A percentile compares a stretch with the other conserved stretches of the same genome.
Conservation (phyloP, 2,329 filamentous ascomycete genomes). For the Lasiodiplodia theobromae region DNA sequence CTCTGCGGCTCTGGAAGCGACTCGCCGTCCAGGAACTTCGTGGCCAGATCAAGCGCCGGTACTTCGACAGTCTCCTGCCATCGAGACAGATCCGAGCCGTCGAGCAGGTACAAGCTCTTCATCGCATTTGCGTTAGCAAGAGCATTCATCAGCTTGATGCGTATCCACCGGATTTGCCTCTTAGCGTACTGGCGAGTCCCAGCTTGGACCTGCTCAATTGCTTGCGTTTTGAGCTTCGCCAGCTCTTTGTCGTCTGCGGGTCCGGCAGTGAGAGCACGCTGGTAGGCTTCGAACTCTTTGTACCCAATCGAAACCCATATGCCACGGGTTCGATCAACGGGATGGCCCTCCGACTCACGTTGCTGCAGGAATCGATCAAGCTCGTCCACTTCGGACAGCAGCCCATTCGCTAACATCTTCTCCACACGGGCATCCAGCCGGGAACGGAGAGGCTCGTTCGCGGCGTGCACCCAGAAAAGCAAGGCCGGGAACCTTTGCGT, state of each 20-base stretch:
- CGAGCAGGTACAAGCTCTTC: constrained; percentile 75
- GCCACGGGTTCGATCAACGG: constrained; percentile 76
- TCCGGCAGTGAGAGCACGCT: constrained; percentile 47
- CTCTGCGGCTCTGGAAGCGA: constrained; percentile 60
- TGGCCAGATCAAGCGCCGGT: constrained; percentile 69
- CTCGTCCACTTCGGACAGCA: constrained; percentile 67
- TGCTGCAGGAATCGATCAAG: constrained; percentile 59
- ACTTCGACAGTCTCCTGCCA: constrained; percentile 71
- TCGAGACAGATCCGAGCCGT: constrained; percentile 72
- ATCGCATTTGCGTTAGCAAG: constrained; percentile 63
- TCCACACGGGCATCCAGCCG: constrained; percentile 81
- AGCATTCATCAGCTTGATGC: constrained; percentile 77
- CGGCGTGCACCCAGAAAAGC: constrained; percentile 87
- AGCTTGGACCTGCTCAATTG: constrained; percentile 78
- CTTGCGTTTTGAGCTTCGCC: constrained; percentile 62
- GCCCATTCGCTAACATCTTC: constrained; percentile 76
- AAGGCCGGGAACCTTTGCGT: constrained; percentile 63
- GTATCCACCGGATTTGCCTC: constrained; percentile 86
- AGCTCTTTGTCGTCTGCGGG: constrained; percentile 52
- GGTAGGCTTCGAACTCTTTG: constrained; percentile 84
- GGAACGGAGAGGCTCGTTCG: constrained; percentile 69
- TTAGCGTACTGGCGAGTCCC: constrained; percentile 89
- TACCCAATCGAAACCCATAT: constrained; percentile 98
- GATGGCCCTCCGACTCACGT: constrained; percentile 56
- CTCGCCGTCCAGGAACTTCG: constrained; percentile 65